Evolutionary conservation across 2,329 filamentous ascomycete genomes (phyloP), one percentile per base, ranked within the genome.

Genomic region (Penicillium sp.): DNA sequence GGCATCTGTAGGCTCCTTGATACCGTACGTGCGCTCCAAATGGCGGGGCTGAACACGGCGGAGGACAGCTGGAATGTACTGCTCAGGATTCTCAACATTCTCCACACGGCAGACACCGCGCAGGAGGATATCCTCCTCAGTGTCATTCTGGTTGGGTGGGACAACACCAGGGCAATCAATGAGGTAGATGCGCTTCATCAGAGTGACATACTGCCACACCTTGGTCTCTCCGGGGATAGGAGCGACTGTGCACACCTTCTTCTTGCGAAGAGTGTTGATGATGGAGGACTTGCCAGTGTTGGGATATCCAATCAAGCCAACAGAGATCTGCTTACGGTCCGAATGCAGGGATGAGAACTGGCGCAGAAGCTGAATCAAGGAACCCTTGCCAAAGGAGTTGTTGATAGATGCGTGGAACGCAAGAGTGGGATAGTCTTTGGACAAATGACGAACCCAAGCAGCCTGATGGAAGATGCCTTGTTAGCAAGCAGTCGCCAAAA

Each of bases 121-220:
- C 10, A 99, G 83, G 3, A 99, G 83, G 57, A 99, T 89, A 66
- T 97, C 93, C 69, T 93, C 87, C 31, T 93, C 90, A 0, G 89
- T 90, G 71, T 97, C 94, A 56, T 87, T 86, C 62, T 87, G 87
- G 65, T 90, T 95, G 0, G 95, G 94, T 4, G 95, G 95, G 0
- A 98, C 95, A 42, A 99, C 92, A 76, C 95, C 95, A 41, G 95
- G 95, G 71, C 94, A 98, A 71, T 99, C 95, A 69, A 99, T 98
- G 56, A 99, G 85, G 77, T 94, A 93, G 54, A 96, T 96, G 55
- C 92, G 84, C 80, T 93, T 96, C 90, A 96, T 96, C 60, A 98
- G 78, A 2, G 92, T 96, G 67, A 97, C 92, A 72, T 97, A 97
- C 75, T 97, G 94, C 94, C 95, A 98, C 34, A 97, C 90, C 78